Evolutionary conservation across 331 rosid species (phyloP), one percentile per base, ranked within the genome.

Genomic region (Malus hybrid): DNA sequence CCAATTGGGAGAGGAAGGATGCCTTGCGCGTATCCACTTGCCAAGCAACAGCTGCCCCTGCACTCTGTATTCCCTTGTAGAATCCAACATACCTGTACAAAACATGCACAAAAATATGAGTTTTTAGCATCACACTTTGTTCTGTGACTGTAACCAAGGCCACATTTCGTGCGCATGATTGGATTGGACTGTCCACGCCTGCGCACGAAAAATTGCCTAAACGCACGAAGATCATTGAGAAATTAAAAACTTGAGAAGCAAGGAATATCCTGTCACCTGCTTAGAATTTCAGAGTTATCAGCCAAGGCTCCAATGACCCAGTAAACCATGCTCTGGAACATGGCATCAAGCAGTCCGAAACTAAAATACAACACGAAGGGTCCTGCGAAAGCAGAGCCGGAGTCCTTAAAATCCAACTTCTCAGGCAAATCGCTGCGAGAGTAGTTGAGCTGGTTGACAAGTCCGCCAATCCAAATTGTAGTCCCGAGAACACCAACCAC

Each of bases 21-120:
- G 85, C 86, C 5, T 74, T 80, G 19, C 5, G 89, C 42, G 80
- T 72, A 72, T 92, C 99, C n/a, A 87, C 83, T 83, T 90, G 97
- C 97, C 97, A 94, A 19, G 99, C 99, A 29, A 89, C 91, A n/a
- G 97, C 99, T 1, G 89, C 99, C 19, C 99, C 99, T 6, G 99
- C 99, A 82, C 99, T 94, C 53, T 94, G 99, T 63, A 92, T 74
- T 15, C 99, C 99, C 80, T 90, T 94, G 10, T 90, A 94, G 75
- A 94, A 94, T 44, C 99, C 99, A 67, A 74, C 77, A 53, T 90
- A 94, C 89, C 98, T 93, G 86, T 22, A 24, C 24, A 52, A 70
- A 18, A 53, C 33, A 63, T 11, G 3, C 62, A 55, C 63, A 55
- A 30, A 77, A 50, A 24, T 7, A n/a, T 19, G 4, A 53, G 22